Evolutionary conservation across 495 filamentous ascomycete species (phyloP), one percentile per base, ranked within the genome.

Genomic region (Letharia lupina): DNA sequence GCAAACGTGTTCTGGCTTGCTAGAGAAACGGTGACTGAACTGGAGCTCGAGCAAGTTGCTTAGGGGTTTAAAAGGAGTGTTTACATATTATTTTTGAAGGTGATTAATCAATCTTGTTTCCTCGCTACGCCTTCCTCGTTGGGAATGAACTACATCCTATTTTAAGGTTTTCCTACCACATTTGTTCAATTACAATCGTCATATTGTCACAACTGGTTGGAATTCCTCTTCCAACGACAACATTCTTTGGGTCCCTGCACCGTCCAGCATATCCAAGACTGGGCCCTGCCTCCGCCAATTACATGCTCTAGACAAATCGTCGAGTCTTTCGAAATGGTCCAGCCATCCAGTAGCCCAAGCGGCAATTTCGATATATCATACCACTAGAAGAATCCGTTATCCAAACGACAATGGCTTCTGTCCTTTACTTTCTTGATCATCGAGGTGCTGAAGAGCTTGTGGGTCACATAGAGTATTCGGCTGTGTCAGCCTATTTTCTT

Each of bases 401-500:
- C 33, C 6, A 57, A 16, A 57, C 1, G 13, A 2, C 16, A 37
- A 37, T 57, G 33, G 15, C 28, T 33, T 35, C 10, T 37, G 54
- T 37, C 6, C 18, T 37, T 2, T 37, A 33, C 31, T 20, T 37
- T 57, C 33, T 57, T 37, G 54, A 37, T 37, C 33, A 20, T 35
- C 31, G 33, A 57, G 15, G 13, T 57, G 10, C 39, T 10, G 1
- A 16, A 37, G 5, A 57, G 33, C 31, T 57, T 33, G 31, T n/a
- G 54, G 33, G 31, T 57, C 54, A 16, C 33, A 37, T 37, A 37
- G 15, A 57, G 3, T 20, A 7, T 23, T 16, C 15, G 35, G 58
- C 31, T 13, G 10, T 50, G 2, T 71, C 61, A 68, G 73, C 79
- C 88, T 74, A 93, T 84, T 73, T 84, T 89, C 83, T 94, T 94